phyloP scores from a whole-genome alignment of 2,329 filamentous ascomycete species.

The Cytospora chrysosperma region DNA sequence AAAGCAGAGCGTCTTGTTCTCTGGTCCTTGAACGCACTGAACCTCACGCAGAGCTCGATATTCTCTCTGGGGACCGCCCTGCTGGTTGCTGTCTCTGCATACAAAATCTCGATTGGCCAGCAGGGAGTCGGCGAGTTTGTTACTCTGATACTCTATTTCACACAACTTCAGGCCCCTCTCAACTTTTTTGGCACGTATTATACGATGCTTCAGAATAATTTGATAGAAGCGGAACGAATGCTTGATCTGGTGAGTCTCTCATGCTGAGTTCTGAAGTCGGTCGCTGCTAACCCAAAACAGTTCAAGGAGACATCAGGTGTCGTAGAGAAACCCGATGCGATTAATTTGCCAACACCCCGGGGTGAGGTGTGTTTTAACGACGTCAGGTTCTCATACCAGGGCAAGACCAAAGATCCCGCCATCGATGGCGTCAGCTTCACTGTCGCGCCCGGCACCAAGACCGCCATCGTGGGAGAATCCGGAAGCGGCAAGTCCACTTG shows the following conservation, averaged over 20 bases:
- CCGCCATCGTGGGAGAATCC: slow-evolving; percentile 46
- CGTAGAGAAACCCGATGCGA: slow-evolving; percentile 42
- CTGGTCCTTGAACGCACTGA: slow-evolving; percentile 57
- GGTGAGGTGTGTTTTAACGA: slow-evolving; percentile 44
- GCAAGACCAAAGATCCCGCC: slow-evolving; percentile 36
- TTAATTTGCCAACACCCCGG: slow-evolving; percentile 31
- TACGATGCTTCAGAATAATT: slow-evolving; percentile 45
- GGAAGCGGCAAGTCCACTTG: slow-evolving; percentile 50
- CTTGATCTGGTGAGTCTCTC: slow-evolving; percentile 36
- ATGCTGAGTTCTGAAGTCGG: too few relatives aligned
- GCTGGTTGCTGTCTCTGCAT: slow-evolving; percentile 61
- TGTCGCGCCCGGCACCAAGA: slow-evolving; percentile 44
- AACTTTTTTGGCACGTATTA: slow-evolving; percentile 59
- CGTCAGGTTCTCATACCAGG: slow-evolving; percentile 45
- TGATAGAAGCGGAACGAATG: slow-evolving; percentile 47
- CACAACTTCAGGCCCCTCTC: slow-evolving; percentile 59
- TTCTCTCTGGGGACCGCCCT: slow-evolving; percentile 60
- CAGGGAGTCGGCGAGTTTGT: slow-evolving; percentile 58
- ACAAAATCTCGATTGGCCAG: slow-evolving; percentile 57
- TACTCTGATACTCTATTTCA: slow-evolving; percentile 56
- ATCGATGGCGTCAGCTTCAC: slow-evolving; percentile 43
- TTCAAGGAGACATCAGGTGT: slow-evolving; percentile 46
- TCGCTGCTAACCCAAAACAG: background rate
- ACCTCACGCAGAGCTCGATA: slow-evolving; percentile 62
- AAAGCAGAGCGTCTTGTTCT: slow-evolving; percentile 56